These are phyloP conservation scores for Chaetothyriales sp. DNA, from an alignment of 2,329 filamentous ascomycete genomes.

Conservation along the genomic window DNA sequence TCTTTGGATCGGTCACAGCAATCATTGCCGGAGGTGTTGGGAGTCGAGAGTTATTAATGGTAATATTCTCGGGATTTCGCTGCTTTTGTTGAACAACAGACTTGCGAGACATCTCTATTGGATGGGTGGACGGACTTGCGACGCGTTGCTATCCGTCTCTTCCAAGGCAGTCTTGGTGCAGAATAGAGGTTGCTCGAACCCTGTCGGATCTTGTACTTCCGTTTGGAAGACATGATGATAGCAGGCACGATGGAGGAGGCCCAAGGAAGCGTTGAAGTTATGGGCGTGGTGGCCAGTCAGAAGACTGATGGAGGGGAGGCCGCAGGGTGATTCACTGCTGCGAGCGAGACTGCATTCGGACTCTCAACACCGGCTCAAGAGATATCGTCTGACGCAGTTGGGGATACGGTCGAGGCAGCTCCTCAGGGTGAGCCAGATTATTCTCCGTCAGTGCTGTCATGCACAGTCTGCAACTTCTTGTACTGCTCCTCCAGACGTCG, in stretches of 20 bases:
- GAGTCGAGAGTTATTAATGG: background rate
- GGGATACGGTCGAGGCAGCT: background rate
- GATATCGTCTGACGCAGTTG: background rate
- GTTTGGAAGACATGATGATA: background rate
- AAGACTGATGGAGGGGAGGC: background rate
- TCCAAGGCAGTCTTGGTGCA: background rate
- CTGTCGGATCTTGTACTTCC: background rate
- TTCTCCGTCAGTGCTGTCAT: constrained; percentile 11
- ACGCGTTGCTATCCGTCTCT: background rate
- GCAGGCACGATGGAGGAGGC: background rate
- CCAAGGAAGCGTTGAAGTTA: background rate
- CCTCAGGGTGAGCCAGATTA: background rate
- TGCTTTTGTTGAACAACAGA: background rate
- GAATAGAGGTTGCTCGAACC: background rate
- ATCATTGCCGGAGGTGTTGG: background rate
- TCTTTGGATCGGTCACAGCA: background rate
- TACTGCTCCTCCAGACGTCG: constrained; percentile 74
- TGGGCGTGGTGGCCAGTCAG: background rate
- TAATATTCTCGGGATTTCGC: no score
- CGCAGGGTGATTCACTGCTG: background rate
- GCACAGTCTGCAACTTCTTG: constrained; percentile 68
- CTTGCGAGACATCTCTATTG: background rate
- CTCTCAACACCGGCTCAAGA: background rate
- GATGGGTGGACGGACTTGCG: background rate
- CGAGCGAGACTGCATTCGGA: background rate